Percentiles rank a stretch among this genome's conserved stretches.
These are phyloP conservation scores for Calocybe gambosa DNA, from an alignment of 1,284 basidiomycete species.

Conservation along the genomic window DNA sequence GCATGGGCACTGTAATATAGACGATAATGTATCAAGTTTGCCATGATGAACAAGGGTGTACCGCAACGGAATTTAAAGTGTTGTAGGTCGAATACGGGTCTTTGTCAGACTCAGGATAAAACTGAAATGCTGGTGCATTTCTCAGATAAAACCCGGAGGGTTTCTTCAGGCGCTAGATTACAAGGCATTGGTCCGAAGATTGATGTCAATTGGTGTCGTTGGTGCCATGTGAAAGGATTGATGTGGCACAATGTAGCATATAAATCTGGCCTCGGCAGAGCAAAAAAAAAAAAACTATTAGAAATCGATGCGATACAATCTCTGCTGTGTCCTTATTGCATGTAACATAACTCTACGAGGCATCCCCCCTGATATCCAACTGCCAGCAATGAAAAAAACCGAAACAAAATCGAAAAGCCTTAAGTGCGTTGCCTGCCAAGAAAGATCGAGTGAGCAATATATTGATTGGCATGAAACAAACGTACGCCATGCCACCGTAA, in stretches of 20 bases:
- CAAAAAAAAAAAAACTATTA: neutral
- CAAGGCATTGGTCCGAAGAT: slow-evolving; percentile 40
- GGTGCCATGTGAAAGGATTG: slow-evolving; percentile 7
- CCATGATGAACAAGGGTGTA: slow-evolving; percentile 17
- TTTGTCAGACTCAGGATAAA: slow-evolving; percentile 44
- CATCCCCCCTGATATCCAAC: slow-evolving; percentile 5
- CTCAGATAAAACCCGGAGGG: slow-evolving; percentile 73
- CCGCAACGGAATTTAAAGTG: slow-evolving; percentile 79
- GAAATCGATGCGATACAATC: slow-evolving; percentile 1
- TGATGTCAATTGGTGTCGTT: slow-evolving; percentile 45
- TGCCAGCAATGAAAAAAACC: slow-evolving; percentile 11
- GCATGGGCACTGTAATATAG: slow-evolving; percentile 60
- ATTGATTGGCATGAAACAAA: neutral
- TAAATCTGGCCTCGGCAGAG: too few relatives aligned
- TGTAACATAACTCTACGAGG: slow-evolving; percentile 2
- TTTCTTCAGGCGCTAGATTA: slow-evolving; percentile 35
- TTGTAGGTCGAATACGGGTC: slow-evolving; percentile 64
- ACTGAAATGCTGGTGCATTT: slow-evolving; percentile 59
- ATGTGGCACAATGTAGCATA: too few relatives aligned
- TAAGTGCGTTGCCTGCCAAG: slow-evolving; percentile 20
- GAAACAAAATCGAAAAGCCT: slow-evolving; percentile 9
- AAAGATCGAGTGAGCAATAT: neutral
- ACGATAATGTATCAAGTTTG: neutral
- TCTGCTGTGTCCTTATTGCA: slow-evolving; percentile 1
- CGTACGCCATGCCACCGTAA: slow-evolving; percentile 51